A percentile compares a stretch with the other conserved stretches of the same genome.
phyloP scores from a whole-genome alignment of 1,139 yeast genomes.

The Kazachstania sp. region DNA sequence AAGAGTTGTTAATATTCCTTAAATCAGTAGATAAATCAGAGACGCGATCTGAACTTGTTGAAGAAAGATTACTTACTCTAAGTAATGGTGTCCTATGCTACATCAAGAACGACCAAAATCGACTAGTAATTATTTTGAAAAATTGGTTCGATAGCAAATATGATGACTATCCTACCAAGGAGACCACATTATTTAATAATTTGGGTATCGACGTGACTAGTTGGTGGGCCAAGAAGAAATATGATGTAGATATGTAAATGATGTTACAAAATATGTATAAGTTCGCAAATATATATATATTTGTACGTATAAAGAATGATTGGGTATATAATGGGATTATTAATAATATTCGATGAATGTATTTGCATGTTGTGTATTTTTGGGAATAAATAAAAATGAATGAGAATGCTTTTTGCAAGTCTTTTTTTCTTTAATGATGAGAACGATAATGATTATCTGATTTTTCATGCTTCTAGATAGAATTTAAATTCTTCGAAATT shows the following conservation, averaged over 20 bases:
- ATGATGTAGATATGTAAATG: not conserved
- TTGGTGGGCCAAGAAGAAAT: conserved; percentile 20
- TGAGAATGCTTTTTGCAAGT: not conserved
- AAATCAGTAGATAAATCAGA: conserved; percentile 13
- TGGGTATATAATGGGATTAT: not conserved
- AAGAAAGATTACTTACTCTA: conserved; percentile 25
- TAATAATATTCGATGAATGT: no score
- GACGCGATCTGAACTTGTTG: conserved; percentile 11
- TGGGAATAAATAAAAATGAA: not conserved
- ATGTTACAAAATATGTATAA: not conserved
- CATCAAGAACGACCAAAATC: conserved; percentile 14
- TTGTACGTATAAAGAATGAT: not conserved
- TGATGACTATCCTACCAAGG: conserved; percentile 1
- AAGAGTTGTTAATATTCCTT: conserved; percentile 15
- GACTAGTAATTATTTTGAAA: conserved; percentile 18
- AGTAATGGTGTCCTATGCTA: conserved; percentile 29
- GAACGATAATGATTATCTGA: not conserved
- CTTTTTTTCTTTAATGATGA: not conserved
- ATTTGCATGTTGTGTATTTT: not conserved
- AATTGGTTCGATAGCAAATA: conserved; percentile 23
- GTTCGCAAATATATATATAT: not conserved
- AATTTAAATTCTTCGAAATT: conserved; percentile 17
- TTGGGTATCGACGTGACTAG: conserved; percentile 19
- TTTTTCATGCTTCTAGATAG: conserved; percentile 4
- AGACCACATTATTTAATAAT: conserved; percentile 12